Evolutionary conservation across 768 basidiomycete genomes (phyloP).

Genomic region (Russula abietina): DNA sequence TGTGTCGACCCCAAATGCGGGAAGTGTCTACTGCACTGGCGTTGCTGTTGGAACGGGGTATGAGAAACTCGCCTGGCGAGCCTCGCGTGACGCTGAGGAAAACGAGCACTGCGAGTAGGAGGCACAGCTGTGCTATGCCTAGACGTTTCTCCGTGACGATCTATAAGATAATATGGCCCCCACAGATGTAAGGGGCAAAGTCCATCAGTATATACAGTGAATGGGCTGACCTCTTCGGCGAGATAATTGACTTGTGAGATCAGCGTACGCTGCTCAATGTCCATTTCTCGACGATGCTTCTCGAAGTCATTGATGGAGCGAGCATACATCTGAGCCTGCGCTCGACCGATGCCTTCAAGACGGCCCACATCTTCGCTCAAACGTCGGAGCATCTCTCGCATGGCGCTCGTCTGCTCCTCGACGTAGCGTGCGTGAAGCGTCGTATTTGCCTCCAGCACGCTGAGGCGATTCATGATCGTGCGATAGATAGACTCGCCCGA

Average conservation of each 20-base stretch:
- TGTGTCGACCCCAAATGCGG: constrained; percentile 52
- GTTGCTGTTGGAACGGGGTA: constrained; percentile 2
- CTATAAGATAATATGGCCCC: constrained; percentile 35
- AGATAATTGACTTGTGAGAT: constrained; percentile 67
- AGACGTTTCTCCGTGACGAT: constrained; percentile 84
- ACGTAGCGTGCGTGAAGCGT: constrained; percentile 80
- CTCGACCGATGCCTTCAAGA: constrained; percentile 64
- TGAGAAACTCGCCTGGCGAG: constrained; percentile 36
- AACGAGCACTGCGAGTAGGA: constrained; percentile 74
- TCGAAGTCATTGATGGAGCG: constrained; percentile 65
- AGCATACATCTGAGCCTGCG: constrained; percentile 61
- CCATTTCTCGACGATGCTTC: constrained; percentile 55
- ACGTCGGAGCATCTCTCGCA: constrained; percentile 67
- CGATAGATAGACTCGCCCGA: constrained; percentile 86
- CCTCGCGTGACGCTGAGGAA: constrained; percentile 86
- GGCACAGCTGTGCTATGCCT: constrained; percentile 79
- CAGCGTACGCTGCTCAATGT: constrained; percentile 65
- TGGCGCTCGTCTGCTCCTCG: constrained; percentile 76
- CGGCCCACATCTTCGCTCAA: constrained; percentile 75
- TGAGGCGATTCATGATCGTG: constrained; percentile 90
- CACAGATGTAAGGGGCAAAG: background rate
- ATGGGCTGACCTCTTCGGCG: constrained; percentile 60
- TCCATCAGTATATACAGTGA: background rate
- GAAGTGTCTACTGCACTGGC: constrained; percentile 30
- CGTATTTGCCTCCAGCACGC: constrained; percentile 79